A percentile compares a stretch with the other conserved stretches of the same genome.
These are phyloP conservation scores for Nannochloropsis salina DNA, from an alignment of 108 stramenopile species.

Conservation along the genomic window DNA sequence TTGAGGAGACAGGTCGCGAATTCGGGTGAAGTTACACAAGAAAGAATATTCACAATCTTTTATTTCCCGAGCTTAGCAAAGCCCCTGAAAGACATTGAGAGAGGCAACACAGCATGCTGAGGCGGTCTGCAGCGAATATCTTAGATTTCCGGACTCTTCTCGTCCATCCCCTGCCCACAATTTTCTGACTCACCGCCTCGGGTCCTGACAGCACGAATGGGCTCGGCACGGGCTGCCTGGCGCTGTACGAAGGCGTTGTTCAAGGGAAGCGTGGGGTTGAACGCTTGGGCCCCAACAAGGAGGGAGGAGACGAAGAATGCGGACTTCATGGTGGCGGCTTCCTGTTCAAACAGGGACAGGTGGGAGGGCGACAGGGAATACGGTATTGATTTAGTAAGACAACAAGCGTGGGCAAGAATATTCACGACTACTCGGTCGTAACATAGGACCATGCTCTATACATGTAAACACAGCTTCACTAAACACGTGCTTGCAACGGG, in stretches of 20 bases:
- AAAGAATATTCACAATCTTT: no score
- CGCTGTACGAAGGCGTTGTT: neutral
- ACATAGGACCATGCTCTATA: no score
- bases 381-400: neutral
- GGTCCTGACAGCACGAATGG: neutral
- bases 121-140: neutral
- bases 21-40: no score
- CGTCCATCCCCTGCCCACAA: neutral
- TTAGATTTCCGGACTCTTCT: neutral
- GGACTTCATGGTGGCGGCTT: constrained; percentile 11
- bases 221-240: constrained; percentile 12
- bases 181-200: neutral
- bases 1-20: no score
- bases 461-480: no score
- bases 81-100: no score
- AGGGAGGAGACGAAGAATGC: constrained; percentile 1
- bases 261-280: neutral
- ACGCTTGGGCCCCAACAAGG: constrained; percentile 8
- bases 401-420: no score
- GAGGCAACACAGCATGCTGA: no score
- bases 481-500: neutral
- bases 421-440: no score
- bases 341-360: constrained; percentile 4
- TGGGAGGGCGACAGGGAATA: neutral
- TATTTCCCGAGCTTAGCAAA: no score